Percentiles rank a stretch among this genome's conserved stretches.
Evolutionary conservation across 1,284 basidiomycete genomes (phyloP).

Genomic region (Leccinum proliferum): DNA sequence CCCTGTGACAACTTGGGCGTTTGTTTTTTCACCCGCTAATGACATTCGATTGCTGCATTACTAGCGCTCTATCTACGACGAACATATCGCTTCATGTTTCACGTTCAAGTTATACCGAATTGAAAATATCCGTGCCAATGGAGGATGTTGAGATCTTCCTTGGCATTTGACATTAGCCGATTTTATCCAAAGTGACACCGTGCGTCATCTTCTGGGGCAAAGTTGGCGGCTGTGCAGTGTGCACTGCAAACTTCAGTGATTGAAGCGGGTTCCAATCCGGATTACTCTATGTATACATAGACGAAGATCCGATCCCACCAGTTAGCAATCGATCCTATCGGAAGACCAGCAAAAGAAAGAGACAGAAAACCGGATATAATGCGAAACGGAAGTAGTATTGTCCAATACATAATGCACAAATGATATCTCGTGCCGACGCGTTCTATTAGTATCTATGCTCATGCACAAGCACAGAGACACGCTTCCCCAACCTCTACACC

Average conservation of each 20-base stretch:
- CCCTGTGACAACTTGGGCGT: conserved; percentile 4
- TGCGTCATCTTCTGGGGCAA: background rate
- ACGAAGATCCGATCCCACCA: background rate
- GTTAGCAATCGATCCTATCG: background rate
- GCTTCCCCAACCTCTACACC: background rate
- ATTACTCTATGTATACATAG: background rate
- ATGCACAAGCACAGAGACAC: background rate
- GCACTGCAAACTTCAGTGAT: background rate
- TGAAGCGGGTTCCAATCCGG: background rate
- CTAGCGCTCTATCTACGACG: conserved; percentile 29
- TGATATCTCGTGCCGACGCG: background rate
- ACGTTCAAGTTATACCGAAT: background rate
- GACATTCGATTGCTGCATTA: conserved; percentile 27
- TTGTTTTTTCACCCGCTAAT: conserved; percentile 16
- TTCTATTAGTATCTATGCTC: background rate
- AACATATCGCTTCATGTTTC: background rate
- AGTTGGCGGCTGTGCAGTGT: background rate
- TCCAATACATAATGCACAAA: background rate
- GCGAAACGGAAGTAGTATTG: background rate
- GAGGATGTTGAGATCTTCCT: background rate
- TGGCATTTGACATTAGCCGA: background rate
- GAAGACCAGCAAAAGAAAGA: background rate
- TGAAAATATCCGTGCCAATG: background rate
- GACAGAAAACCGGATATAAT: too few relatives aligned
- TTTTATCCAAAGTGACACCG: background rate